Evolutionary conservation across 257 asterid genomes (phyloP).

Genomic region (Striga asiatica): DNA sequence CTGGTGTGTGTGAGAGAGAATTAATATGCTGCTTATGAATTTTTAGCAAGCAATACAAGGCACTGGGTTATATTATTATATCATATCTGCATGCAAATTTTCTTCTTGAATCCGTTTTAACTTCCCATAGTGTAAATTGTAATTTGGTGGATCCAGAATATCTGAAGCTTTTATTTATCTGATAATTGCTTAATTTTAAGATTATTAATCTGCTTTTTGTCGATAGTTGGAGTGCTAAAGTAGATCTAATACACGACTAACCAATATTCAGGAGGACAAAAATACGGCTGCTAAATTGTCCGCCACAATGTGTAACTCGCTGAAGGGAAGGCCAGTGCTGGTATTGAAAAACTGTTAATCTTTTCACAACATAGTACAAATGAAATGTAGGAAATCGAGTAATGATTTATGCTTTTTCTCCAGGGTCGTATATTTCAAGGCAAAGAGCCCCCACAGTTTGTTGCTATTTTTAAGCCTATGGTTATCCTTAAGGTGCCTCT

Average conservation of each 20-base stretch:
- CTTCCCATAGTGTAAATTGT: no score
- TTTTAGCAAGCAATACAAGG: no score
- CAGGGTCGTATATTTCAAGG: slow-evolving; percentile 94
- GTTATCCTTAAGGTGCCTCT: slow-evolving; percentile 79
- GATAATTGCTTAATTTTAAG: no score
- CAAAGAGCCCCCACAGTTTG: slow-evolving; percentile 95
- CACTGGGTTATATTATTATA: no score
- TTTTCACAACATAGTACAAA: slow-evolving; percentile 1
- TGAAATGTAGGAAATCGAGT: slow-evolving; percentile 4
- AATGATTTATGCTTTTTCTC: slow-evolving; percentile 2
- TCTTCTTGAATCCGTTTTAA: no score
- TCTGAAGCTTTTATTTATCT: no score
- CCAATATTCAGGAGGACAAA: slow-evolving; percentile 63
- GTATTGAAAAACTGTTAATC: slow-evolving; percentile 21
- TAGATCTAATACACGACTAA: not conserved
- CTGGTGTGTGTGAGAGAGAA: no score
- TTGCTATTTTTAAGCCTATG: slow-evolving; percentile 87
- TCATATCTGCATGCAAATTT: no score
- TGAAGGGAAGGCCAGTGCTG: slow-evolving; percentile 92
- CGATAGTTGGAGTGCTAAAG: no score
- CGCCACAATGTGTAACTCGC: slow-evolving; percentile 59
- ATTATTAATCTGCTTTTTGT: no score
- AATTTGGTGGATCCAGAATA: no score
- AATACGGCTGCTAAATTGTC: slow-evolving; percentile 43
- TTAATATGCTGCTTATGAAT: no score